Base-by-base conservation (phyloP, 2,329 filamentous ascomycete species). In the Erysiphe pulchra region DNA sequence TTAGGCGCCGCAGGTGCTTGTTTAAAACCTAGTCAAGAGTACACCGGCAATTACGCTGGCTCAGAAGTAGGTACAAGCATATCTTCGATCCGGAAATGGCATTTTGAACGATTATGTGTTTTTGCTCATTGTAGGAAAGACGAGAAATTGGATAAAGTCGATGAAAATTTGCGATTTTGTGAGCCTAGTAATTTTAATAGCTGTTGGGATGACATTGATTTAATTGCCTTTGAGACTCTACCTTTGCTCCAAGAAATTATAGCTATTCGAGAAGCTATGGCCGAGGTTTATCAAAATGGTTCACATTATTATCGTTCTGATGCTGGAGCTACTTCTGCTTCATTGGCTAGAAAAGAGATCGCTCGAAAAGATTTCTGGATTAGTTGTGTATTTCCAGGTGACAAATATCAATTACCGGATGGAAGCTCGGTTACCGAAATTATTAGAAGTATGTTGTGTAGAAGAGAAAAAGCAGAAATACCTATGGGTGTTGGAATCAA, bases 401-500 rank as follows among this genome's bases (percentile, higher is more conserved):
- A 71, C 13, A 63, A 60, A 17, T 59, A 65, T n/a, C 50, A 47
- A 2, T 60, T 79, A 20, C 74, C 75, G 0, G 74, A 78, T 52
- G 73, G 73, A 1, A 69, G 61, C 49, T 57, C 55, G 2, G 60
- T 68, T 18, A 57, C 60, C 42, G 52, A 66, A 48, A 63, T 67
- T 49, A 60, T 67, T 9, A 42, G 50, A 30, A 59, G 60, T 24
- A 61, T 65, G 51, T 20, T 67, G 30, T 48, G 49, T 7, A 44
- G 37, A 11, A 46, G 44, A 33, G 33, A 49, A 1, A 52, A 47
- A 6, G 50, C 47, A 2, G 50, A 47, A 11, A 49, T 58, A 3
- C 75, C 75, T 0, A 75, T 70, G 69, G 75, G 70, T 0, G 65
- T 81, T 20, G 76, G 77, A 1, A 68, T 80, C 54, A 80, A 80